Conservation (phyloP, 106 monocot species). For the Cymbidium sinense region DNA sequence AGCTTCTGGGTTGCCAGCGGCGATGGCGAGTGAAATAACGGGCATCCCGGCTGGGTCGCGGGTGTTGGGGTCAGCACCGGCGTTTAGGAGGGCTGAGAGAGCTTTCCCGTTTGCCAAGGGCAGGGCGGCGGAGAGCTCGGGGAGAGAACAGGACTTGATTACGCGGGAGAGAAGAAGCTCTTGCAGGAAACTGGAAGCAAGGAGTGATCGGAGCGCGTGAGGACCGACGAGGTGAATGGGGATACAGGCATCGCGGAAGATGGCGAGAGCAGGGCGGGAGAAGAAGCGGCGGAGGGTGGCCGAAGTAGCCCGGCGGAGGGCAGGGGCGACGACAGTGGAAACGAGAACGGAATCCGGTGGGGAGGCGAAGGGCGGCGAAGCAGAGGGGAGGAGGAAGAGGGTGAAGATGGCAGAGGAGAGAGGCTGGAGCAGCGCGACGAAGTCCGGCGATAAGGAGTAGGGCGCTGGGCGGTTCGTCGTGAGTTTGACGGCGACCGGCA, state of each 20-base stretch:
- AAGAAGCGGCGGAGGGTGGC: constrained; percentile 12
- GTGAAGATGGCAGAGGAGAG: constrained; percentile 18
- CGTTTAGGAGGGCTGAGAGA: constrained; percentile 18
- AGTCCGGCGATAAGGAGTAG: constrained; percentile 9
- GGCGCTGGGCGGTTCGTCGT: background rate
- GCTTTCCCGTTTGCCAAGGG: constrained; percentile 9
- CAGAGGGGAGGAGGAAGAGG: constrained; percentile 9
- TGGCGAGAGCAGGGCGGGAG: constrained; percentile 4
- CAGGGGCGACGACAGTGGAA: background rate
- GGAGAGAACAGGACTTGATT: constrained; percentile 7
- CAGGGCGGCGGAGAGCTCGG: constrained; percentile 15
- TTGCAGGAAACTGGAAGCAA: background rate
- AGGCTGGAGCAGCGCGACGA: constrained; percentile 7
- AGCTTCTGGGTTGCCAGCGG: constrained; percentile 14
- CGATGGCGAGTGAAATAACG: constrained; percentile 23
- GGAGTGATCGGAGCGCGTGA: constrained; percentile 11
- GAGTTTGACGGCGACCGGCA: constrained; percentile 6
- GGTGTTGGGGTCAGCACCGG: constrained; percentile 24
- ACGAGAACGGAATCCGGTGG: constrained; percentile 12
- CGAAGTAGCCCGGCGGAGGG: background rate
- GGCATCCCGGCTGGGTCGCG: constrained; percentile 12
- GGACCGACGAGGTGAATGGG: constrained; percentile 13
- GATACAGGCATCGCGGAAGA: constrained; percentile 17
- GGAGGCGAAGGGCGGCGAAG: constrained; percentile 4
- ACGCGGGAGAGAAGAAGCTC: constrained; percentile 1